Conservation (phyloP, 2,329 filamentous ascomycete species). For the Sclerotiophoma versabilis region DNA sequence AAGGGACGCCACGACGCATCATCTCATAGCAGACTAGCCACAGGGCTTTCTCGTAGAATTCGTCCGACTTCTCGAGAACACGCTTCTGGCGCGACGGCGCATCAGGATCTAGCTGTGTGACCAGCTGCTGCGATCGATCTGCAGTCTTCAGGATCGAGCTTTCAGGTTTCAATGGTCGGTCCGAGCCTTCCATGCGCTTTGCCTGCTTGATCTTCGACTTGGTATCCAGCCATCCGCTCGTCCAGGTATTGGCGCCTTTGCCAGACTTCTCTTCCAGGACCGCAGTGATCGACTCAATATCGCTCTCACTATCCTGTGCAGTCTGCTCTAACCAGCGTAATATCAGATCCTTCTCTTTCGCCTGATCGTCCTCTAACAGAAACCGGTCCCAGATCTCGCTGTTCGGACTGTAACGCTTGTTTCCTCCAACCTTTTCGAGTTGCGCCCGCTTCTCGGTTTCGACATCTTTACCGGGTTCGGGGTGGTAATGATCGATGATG, state of each 20-base stretch:
- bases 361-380: conserved; percentile 72
- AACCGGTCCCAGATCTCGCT: conserved; percentile 76
- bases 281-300: conserved; percentile 77
- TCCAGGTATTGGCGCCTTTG: conserved; percentile 69
- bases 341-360: conserved; percentile 79
- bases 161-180: conserved; percentile 35
- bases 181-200: conserved; percentile 71
- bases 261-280: conserved; percentile 76
- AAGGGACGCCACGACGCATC: conserved; percentile 80
- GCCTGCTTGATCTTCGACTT: conserved; percentile 87
- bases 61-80: conserved; percentile 79
- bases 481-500: conserved; percentile 73
- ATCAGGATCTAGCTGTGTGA: conserved; percentile 93
- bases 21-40: conserved; percentile 97
- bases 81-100: conserved; percentile 80
- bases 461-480: conserved; percentile 44
- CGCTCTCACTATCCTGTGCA: conserved; percentile 70
- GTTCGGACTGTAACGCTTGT: conserved; percentile 64
- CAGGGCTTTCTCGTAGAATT: conserved; percentile 86
- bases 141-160: conserved; percentile 58
- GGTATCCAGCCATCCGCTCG: conserved; percentile 91
- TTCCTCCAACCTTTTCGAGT: conserved; percentile 41
- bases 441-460: conserved; percentile 42
- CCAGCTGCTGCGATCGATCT: conserved; percentile 65
- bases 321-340: conserved; percentile 86